phyloP scores from a whole-genome alignment of 2,329 filamentous ascomycete species.

The Neurospora crassa region DNA sequence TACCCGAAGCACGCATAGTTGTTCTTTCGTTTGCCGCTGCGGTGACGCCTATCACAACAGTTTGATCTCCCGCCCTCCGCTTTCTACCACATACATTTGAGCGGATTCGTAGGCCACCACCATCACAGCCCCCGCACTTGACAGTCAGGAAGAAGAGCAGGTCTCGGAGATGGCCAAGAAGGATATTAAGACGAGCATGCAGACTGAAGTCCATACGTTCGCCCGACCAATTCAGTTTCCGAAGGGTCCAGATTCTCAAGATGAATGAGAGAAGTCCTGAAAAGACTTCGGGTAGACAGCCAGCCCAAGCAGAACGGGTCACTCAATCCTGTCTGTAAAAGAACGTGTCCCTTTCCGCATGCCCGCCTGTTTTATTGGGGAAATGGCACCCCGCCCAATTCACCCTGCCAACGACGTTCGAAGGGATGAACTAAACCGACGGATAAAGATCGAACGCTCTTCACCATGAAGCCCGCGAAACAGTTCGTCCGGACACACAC shows the following conservation, averaged over 20 bases:
- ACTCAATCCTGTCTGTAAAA: neutral
- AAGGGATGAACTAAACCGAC: neutral
- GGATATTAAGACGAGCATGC: neutral
- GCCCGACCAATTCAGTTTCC: neutral
- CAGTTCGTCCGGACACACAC: neutral
- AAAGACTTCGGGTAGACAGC: neutral
- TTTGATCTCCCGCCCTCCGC: neutral
- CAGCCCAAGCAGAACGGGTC: neutral
- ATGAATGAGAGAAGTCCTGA: neutral
- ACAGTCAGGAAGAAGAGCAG: neutral
- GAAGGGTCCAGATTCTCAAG: neutral
- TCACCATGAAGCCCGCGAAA: neutral
- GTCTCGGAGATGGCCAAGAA: neutral
- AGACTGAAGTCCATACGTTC: neutral
- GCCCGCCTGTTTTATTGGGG: neutral
- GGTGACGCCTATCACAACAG: neutral
- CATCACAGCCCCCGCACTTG: neutral
- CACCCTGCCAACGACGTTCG: neutral
- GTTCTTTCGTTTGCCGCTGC: neutral
- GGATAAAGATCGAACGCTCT: neutral
- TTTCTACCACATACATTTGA: neutral
- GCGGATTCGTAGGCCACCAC: neutral
- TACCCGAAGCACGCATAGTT: neutral
- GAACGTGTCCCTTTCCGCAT: neutral
- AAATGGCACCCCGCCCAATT: neutral